These are phyloP conservation scores for Melastoma candidum DNA, from an alignment of 441 rosid genomes.

Conservation along the genomic window DNA sequence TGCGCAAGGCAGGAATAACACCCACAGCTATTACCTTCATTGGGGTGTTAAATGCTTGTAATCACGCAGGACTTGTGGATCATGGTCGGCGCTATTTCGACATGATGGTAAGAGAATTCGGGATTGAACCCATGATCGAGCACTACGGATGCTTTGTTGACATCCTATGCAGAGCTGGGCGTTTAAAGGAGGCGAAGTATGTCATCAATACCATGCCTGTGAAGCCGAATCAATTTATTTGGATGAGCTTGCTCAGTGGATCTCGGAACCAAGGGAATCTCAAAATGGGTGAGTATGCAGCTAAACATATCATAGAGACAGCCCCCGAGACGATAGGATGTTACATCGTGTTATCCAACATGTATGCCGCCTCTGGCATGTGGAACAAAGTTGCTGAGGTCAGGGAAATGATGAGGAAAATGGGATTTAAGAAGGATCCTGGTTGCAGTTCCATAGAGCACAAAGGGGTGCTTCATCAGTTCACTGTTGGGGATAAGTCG, in stretches of 20 bases:
- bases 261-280: conserved; percentile 28
- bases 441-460: conserved; percentile 46
- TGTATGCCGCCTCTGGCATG: conserved; percentile 36
- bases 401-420: conserved; percentile 41
- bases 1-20: conserved; percentile 26
- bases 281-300: conserved; percentile 37
- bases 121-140: conserved; percentile 30
- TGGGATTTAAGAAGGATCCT: conserved; percentile 33
- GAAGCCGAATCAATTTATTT: conserved; percentile 34
- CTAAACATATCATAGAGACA: conserved; percentile 22
- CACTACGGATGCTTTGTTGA: conserved; percentile 49
- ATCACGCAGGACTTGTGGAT: conserved; percentile 36
- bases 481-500: conserved; percentile 39
- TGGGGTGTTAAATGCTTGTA: conserved; percentile 46
- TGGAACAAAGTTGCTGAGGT: conserved; percentile 40
- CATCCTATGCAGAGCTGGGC: conserved; percentile 35
- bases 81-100: conserved; percentile 34
- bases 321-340: conserved; percentile 32
- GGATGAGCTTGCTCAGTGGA: conserved; percentile 41
- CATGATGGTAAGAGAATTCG: conserved; percentile 30
- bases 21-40: conserved; percentile 35
- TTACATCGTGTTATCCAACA: conserved; percentile 35
- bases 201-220: conserved; percentile 28
- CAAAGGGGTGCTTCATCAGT: conserved; percentile 32
- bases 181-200: conserved; percentile 34